Evolutionary conservation across 2,329 filamentous ascomycete genomes (phyloP), one percentile per base, ranked within the genome.

Genomic region (Rhytidhysteron rufulum): DNA sequence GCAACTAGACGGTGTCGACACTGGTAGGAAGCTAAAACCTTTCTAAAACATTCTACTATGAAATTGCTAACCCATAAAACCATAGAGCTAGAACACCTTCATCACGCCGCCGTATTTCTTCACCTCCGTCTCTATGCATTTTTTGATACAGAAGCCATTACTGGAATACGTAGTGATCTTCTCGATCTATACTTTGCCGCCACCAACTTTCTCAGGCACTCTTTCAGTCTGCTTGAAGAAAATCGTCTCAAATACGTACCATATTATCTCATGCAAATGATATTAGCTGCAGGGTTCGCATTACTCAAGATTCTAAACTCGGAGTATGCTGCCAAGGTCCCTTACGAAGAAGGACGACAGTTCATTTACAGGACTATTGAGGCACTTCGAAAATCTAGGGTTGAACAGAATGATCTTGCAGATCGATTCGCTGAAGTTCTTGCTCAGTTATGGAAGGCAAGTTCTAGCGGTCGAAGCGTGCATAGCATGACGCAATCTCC

Each of bases 201-300:
- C 3, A 80, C 78, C 30, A 73, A 73, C 44, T 88, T 88, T 55
- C 73, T 89, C 17, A 83, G 87, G 37, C 60, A 63, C 8, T 67
- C 69, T 1, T 70, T 74, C 45, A 75, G 80, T 42, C 70, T 86
- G 8, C 40, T 74, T 24, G 56, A 63, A 38, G 73, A 78, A 6
- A 73, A 75, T 35, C 75, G 84, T 36, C 69, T 88, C 20, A 75
- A 77, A 36, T 83, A 85, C 54, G 78, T 81, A 19, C 83, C 79
- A 48, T 88, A 85, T 59, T 90, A 90, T 62, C 79, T 91, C 38
- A 82, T 88, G 58, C 86, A 91, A 63, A 90, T 91, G 83, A 79
- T 89, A 41, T 80, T 90, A n/a, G 86, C 86, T 2, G 85, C 83
- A 4, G 82, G 83, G 3, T 89, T 89, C 53, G 82, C 85, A 1